Conservation (phyloP, 768 basidiomycete genomes). For the Phlebiopsis gigantea region DNA sequence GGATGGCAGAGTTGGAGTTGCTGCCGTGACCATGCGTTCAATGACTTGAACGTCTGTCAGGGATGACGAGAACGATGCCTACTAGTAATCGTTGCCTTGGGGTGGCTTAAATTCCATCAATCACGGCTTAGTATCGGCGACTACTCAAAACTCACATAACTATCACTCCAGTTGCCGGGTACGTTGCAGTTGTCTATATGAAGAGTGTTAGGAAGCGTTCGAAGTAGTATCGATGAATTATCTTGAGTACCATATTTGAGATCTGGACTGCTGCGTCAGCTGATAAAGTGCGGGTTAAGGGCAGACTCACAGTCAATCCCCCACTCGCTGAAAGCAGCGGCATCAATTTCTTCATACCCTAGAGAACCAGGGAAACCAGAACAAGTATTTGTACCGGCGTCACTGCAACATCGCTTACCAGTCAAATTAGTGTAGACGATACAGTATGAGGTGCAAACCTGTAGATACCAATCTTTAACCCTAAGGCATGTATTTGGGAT, state of each 20-base stretch:
- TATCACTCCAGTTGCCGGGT: constrained; percentile 47
- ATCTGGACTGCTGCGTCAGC: constrained; percentile 20
- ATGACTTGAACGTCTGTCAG: neutral
- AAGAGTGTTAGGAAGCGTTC: neutral
- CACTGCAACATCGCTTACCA: constrained; percentile 41
- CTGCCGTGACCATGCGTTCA: constrained; percentile 21
- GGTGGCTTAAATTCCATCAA: too few species aligned
- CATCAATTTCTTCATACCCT: constrained; percentile 43
- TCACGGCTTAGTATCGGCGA: too few species aligned
- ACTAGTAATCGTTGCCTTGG: constrained; percentile 44
- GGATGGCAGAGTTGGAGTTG: constrained; percentile 53
- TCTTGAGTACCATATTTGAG: constrained; percentile 45
- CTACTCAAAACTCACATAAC: constrained; percentile 26
- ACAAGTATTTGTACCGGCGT: constrained; percentile 64
- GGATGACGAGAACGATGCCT: constrained; percentile 16
- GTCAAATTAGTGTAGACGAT: constrained; percentile 22
- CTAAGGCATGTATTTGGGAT: constrained; percentile 38
- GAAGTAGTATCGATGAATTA: too few species aligned
- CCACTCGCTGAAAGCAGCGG: constrained; percentile 47
- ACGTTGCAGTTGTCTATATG: constrained; percentile 47
- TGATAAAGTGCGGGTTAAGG: neutral
- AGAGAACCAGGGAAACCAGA: constrained; percentile 58
- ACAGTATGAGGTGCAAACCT: constrained; percentile 28
- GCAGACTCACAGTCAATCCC: constrained; percentile 40
- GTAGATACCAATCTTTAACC: constrained; percentile 48